Percentiles rank a stretch among this genome's conserved stretches.
These are phyloP conservation scores for Ephemerocybe angulata DNA, from an alignment of 768 basidiomycete genomes.

Conservation along the genomic window DNA sequence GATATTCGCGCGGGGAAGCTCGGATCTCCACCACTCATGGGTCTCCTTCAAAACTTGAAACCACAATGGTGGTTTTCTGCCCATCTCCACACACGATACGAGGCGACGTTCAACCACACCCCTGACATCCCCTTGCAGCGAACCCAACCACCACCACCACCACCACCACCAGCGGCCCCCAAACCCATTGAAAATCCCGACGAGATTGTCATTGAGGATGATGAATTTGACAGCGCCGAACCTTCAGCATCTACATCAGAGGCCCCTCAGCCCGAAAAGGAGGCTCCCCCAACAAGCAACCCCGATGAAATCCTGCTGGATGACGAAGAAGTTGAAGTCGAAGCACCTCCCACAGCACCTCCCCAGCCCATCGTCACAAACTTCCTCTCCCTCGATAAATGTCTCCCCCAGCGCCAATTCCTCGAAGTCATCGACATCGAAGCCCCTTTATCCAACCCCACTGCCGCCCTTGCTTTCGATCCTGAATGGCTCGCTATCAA, in stretches of 20 bases:
- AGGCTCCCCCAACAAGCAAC: conserved; percentile 22
- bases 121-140: not conserved
- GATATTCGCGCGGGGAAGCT: conserved; percentile 67
- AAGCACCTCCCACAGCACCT: conserved; percentile 21
- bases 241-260: not conserved
- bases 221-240: conserved; percentile 26
- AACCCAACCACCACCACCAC: not conserved
- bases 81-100: conserved; percentile 85
- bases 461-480: conserved; percentile 60
- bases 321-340: conserved; percentile 44
- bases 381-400: conserved; percentile 92
- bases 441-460: conserved; percentile 4
- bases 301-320: conserved; percentile 52
- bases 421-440: conserved; percentile 78
- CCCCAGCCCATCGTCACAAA: conserved; percentile 45
- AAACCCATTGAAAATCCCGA: conserved; percentile 40
- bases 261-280: not conserved
- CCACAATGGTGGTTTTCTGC: conserved; percentile 93
- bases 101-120: conserved; percentile 58
- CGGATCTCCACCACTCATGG: conserved; percentile 85
- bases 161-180: not conserved
- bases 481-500: conserved; percentile 93
- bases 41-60: conserved; percentile 63
- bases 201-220: conserved; percentile 45
- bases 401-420: conserved; percentile 69